Evolutionary conservation across 2,329 filamentous ascomycete species (phyloP), one percentile per base, ranked within the genome.

Genomic region (Claviceps monticola): DNA sequence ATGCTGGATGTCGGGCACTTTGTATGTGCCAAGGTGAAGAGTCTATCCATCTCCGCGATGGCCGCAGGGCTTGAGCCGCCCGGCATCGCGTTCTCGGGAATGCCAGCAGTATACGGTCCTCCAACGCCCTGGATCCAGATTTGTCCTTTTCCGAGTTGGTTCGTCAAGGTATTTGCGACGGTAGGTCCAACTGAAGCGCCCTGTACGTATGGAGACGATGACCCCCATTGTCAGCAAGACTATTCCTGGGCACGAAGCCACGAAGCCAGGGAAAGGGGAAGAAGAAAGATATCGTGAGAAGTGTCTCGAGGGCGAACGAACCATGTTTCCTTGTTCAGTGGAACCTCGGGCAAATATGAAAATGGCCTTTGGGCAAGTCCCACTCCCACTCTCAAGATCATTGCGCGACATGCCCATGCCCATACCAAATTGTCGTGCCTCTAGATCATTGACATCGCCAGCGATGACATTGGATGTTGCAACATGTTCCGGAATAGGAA

Each of bases 51-150:
- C 51, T 71, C 71, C 1, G 61, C 51, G 52, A 75, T 73, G 36
- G 69, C 67, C 5, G 54, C 62, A 4, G 45, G 44, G 38, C 62
- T 61, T 1, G 70, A 71, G 41, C 70, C 69, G 1, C 60, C 55
- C 3, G 68, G 65, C 1, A 70, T 61, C 41, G 64, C 60, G 54
- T 73, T 73, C 23, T 63, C 60, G 1, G 57, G 51, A 0, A 72
- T 43, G 1, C 56, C 56, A 0, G 69, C 71, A 1, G 52, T 59
- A 59, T 75, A 75, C 2, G 62, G 55, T 23, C 62, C 62, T 5
- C 67, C 66, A 14, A 75, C 69, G 14, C 72, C 72, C 56, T 74
- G 72, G 21, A 72, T 65, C 67, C 67, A 69, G 53, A 71, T 55
- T 17, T 59, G 53, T 8, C 46, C 51, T 16, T 7, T 43, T 46